These are phyloP conservation scores for Neotropicomus parvogracilis DNA, from an alignment of 1,284 basidiomycete species.

Conservation along the genomic window DNA sequence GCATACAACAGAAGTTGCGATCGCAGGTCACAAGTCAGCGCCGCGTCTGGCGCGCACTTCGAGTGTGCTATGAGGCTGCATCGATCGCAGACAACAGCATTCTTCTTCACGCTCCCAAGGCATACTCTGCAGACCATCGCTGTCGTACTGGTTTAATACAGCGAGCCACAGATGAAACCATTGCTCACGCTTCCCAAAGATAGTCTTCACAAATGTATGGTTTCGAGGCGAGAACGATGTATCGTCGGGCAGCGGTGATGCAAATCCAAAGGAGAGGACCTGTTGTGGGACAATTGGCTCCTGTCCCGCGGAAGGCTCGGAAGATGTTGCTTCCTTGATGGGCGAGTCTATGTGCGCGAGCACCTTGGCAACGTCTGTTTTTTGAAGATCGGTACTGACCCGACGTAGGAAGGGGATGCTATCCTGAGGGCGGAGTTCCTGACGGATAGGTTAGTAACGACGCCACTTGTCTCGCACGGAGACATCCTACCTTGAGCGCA, in stretches of 20 bases:
- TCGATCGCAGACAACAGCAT: conserved; percentile 82
- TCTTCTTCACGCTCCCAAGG: conserved; percentile 76
- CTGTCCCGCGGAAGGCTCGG: conserved; percentile 32
- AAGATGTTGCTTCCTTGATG: conserved; percentile 40
- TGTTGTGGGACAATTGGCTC: conserved; percentile 28
- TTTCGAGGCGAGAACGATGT: conserved; percentile 56
- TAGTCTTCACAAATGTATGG: conserved; percentile 88
- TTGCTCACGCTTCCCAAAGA: conserved; percentile 83
- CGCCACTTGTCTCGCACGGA: neutral
- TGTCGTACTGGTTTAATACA: conserved; percentile 34
- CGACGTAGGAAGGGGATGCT: conserved; percentile 91
- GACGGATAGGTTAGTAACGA: conserved; percentile 11
- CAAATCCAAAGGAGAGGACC: conserved; percentile 39
- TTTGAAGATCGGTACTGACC: conserved; percentile 81
- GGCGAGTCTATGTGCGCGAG: conserved; percentile 52
- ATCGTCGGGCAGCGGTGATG: conserved; percentile 39
- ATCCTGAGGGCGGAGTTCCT: conserved; percentile 86
- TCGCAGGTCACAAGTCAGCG: conserved; percentile 80
- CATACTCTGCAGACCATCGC: conserved; percentile 89
- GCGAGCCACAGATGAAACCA: neutral
- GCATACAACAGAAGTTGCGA: conserved; percentile 69
- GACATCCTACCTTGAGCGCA: conserved; percentile 62
- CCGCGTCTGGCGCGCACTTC: conserved; percentile 71
- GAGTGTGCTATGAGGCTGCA: conserved; percentile 88
- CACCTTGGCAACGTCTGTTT: conserved; percentile 59